Base-by-base conservation (phyloP, 768 basidiomycete species). In the Leccinum disarticulatum region DNA sequence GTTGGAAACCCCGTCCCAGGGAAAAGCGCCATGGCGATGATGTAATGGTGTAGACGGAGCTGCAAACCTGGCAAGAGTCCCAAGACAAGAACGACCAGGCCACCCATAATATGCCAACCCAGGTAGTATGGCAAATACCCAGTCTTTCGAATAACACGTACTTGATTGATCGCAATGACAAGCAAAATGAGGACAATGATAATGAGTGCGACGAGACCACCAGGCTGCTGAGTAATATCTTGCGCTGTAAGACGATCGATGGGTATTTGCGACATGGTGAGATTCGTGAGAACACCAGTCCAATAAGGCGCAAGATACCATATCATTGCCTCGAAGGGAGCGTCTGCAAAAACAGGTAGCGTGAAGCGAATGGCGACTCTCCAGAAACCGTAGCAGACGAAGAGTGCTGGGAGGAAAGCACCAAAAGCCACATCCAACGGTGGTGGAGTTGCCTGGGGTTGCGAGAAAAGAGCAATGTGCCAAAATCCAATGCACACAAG, bases 401-500 rank as follows among this genome's bases (percentile, higher is more conserved):
- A 94, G 22, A 95, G 77, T 0, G 82, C 73, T 0, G 93, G 92
- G 9, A 95, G 78, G 75, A 95, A 95, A 6, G 83, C 81, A 31
- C 81, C 83, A 63, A 95, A 93, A 6, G 84, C 90, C n/a, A 78
- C 76, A 57, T 88, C 84, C 57, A 94, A 73, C 28, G 81, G 80
- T 6, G 93, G 91, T 36, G 90, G 88, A 6, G 79, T 79, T 1
- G 77, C 79, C 50, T 76, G 82, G 6, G 88, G 88, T 66, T 93
- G 87, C 9, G 89, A 89, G 66, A 92, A 93, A 43, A 95, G 81
- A 0, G 83, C 77, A 56, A 92, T 78, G 64, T 95, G 91, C 92
- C 93, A 95, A 70, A 84, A 94, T 2, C 91, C 89, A 49, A 91
- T 88, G 75, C 85, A 90, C 6, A 90, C 84, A n/a, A 91, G 77